Evolutionary conservation across 441 rosid genomes (phyloP), one percentile per base, ranked within the genome.

Genomic region (Erysimum pusillum): DNA sequence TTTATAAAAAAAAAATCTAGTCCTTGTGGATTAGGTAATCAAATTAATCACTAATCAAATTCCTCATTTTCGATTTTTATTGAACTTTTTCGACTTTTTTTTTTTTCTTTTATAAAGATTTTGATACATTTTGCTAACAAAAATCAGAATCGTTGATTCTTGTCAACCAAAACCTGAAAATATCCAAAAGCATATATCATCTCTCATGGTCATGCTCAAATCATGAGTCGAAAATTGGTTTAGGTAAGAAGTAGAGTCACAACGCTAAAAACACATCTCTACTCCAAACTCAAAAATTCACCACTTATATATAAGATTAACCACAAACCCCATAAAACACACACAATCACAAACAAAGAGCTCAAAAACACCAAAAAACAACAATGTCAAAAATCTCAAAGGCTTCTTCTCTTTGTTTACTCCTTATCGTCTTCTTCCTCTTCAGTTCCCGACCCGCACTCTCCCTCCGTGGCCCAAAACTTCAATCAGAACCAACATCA

Each of bases 171-270:
- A 13, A 17, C 60, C 4, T 32, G 28, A n/a, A n/a, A n/a, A n/a
- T n/a, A n/a, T n/a, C n/a, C n/a, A n/a, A n/a, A n/a, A n/a, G n/a
- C n/a, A n/a, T n/a, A n/a, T n/a, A n/a, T n/a, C 28, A 25, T 25
- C 31, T 62, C 10, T 12, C 36, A 64, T 32, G 63, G 28, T 46
- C 82, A 79, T 73, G 82, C 75, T 36, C 18, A 52, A 59, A 52
- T 49, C 67, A 68, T 79, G 82, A 17, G 12, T 22, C 22, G 39
- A 69, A 31, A 67, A 42, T 49, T 56, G 15, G 20, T 73, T 68
- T 74, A 73, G 82, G 75, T 68, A 20, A 68, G 75, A 68, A 68
- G 82, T 79, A 79, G 82, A 79, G 63, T 17, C 69, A 17, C 70
- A 79, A 79, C 71, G 67, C 62, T n/a, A 45, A 41, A 58, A 72